Evolutionary conservation across 495 filamentous ascomycete genomes (phyloP), one percentile per base, ranked within the genome.

Genomic region (Cudoniella acicularis): DNA sequence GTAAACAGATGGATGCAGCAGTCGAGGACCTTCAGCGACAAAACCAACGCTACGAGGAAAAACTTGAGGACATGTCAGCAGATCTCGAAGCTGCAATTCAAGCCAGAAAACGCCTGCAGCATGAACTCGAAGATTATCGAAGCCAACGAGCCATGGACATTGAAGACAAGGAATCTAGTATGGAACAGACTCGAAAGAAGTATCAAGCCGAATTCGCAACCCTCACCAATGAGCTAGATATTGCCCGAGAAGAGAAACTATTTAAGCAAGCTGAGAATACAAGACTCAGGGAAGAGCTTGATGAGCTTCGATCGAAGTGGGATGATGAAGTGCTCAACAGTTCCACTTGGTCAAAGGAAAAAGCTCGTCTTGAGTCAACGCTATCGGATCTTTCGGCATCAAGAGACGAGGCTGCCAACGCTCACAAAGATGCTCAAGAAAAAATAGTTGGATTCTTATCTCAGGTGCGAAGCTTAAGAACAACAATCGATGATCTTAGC

Each of bases 271-370:
- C 73, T 21, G 87, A 91, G 67, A 88, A 84, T 60, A 75, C 86
- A 10, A 83, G 90, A 24, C 79, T 98, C 48, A 85, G 95, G 3
- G 94, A 98, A 66, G 94, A 98, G 69, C 82, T 98, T 16, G 94
- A 98, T 62, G 91, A 96, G 62, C 85, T 98, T 20, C 87, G 94
- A 50, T 91, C 87, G 59, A 98, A 97, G 70, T 98, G 95, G 95
- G 95, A 98, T 68, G 89, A 98, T 66, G 94, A 98, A 72, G 92
- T 98, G 18, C 85, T 98, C 65, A 98, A 98, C 69, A 93, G 89
- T 72, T 95, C 91, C 0, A 94, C 94, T 0, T 98, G 94, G 94
- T 91, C 92, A 27, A 98, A 98, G 76, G 94, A 98, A 76, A 98
- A 98, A 75, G 79, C 90, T 2, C 85, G 94, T 6, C 79, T 98